Evolutionary conservation across 225 moss, liverwort and hornwort species (phyloP).

Genomic region (Lunularia cruciata): DNA sequence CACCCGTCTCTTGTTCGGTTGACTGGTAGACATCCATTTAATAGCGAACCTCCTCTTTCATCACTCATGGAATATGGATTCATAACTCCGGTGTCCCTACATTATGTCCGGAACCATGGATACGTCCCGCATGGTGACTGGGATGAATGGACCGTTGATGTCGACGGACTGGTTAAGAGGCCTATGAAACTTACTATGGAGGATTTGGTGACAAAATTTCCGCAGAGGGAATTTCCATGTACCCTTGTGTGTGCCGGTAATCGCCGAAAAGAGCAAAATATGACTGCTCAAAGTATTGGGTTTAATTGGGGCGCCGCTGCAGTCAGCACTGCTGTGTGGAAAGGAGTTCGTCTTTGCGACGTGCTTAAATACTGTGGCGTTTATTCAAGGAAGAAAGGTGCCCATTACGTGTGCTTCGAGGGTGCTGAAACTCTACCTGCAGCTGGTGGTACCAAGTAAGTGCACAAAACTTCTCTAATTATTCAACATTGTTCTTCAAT

Average conservation of each 20-base stretch:
- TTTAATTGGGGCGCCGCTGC: constrained; percentile 93
- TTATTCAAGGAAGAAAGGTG: constrained; percentile 58
- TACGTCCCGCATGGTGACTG: constrained; percentile 69
- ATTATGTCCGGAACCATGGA: constrained; percentile 96
- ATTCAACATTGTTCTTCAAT: too few species aligned
- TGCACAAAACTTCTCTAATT: too few species aligned
- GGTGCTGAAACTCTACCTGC: constrained; percentile 73
- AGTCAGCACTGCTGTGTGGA: constrained; percentile 80
- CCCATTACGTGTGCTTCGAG: constrained; percentile 79
- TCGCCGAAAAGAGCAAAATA: constrained; percentile 90
- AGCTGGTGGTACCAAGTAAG: constrained; percentile 62
- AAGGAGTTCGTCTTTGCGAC: constrained; percentile 71
- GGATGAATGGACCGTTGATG: constrained; percentile 80
- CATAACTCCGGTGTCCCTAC: constrained; percentile 67
- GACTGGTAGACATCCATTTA: constrained; percentile 96
- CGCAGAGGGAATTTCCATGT: constrained; percentile 61
- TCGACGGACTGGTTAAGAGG: constrained; percentile 63
- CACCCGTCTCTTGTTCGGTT: constrained; percentile 87
- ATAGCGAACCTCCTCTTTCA: constrained; percentile 73
- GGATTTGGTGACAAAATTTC: constrained; percentile 60
- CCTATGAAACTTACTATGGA: constrained; percentile 62
- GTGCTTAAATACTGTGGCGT: constrained; percentile 76
- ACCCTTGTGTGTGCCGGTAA: constrained; percentile 95
- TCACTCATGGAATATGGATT: constrained; percentile 75
- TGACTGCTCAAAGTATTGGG: constrained; percentile 80